A percentile compares a stretch with the other conserved stretches of the same genome.
These are phyloP conservation scores for Haematococcus sp. DNA, from an alignment of 139 green algal species.

Conservation along the genomic window DNA sequence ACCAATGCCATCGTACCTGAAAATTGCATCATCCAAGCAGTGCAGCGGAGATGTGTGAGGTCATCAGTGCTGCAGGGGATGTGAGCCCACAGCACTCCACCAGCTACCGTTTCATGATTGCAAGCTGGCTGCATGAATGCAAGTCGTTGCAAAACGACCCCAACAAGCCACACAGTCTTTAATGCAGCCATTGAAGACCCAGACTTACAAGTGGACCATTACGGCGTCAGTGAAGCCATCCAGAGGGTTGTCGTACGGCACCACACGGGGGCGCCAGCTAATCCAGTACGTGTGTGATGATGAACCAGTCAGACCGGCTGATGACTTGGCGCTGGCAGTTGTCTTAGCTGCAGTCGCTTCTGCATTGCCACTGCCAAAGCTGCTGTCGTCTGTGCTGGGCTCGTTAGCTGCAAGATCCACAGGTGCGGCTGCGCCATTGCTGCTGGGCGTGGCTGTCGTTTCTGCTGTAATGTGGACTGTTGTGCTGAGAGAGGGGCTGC, in stretches of 20 bases:
- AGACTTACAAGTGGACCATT: slow-evolving; percentile 4
- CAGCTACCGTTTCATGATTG: too few species aligned
- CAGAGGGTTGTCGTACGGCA: background rate
- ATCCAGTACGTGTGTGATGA: slow-evolving; percentile 10
- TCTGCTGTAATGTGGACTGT: background rate
- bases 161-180: too few species aligned
- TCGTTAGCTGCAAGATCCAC: background rate
- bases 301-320: background rate
- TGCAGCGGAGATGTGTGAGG: too few species aligned
- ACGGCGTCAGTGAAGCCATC: background rate
- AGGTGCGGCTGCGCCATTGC: background rate
- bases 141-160: too few species aligned
- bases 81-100: too few species aligned
- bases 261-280: background rate
- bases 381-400: background rate
- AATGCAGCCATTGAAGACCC: too few species aligned
- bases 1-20: too few species aligned
- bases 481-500: background rate
- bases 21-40: too few species aligned
- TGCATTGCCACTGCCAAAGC: background rate
- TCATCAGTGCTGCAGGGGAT: too few species aligned
- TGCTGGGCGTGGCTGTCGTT: background rate
- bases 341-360: background rate
- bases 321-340: background rate
- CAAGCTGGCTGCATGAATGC: too few species aligned